These are phyloP conservation scores for Aegle marmelos DNA, from an alignment of 345 rosid genomes.

Conservation along the genomic window DNA sequence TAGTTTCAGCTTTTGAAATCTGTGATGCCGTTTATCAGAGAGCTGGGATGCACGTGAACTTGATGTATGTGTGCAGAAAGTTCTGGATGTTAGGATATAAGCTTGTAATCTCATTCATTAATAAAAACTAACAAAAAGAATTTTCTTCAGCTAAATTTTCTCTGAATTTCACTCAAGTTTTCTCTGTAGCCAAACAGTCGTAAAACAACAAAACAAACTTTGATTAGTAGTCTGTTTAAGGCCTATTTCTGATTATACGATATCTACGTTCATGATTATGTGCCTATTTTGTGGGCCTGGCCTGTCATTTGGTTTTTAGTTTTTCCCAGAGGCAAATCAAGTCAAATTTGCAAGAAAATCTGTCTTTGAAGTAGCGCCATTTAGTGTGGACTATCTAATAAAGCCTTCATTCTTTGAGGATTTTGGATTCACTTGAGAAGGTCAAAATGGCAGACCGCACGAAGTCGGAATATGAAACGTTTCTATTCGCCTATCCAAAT, in stretches of 20 bases:
- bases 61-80: no score
- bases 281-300: conserved; percentile 34
- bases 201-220: no score
- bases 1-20: no score
- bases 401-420: conserved; percentile 82
- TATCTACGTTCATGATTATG: not conserved
- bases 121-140: no score
- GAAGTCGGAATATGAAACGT: conserved; percentile 69
- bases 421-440: conserved; percentile 75
- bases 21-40: no score
- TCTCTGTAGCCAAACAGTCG: no score
- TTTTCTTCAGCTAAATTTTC: no score
- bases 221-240: not conserved
- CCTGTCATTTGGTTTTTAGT: conserved; percentile 43
- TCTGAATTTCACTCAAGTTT: no score
- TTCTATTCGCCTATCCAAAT: conserved; percentile 86
- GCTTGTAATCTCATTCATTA: no score
- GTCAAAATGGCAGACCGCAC: conserved; percentile 84
- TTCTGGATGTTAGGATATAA: no score
- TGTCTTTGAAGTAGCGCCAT: conserved; percentile 74
- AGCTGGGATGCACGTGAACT: no score
- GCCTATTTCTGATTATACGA: not conserved
- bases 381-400: conserved; percentile 80
- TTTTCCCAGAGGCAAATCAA: conserved; percentile 92
- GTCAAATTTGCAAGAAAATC: conserved; percentile 69